phyloP scores from a whole-genome alignment of 495 filamentous ascomycete species.

The Penicillium turbatum region DNA sequence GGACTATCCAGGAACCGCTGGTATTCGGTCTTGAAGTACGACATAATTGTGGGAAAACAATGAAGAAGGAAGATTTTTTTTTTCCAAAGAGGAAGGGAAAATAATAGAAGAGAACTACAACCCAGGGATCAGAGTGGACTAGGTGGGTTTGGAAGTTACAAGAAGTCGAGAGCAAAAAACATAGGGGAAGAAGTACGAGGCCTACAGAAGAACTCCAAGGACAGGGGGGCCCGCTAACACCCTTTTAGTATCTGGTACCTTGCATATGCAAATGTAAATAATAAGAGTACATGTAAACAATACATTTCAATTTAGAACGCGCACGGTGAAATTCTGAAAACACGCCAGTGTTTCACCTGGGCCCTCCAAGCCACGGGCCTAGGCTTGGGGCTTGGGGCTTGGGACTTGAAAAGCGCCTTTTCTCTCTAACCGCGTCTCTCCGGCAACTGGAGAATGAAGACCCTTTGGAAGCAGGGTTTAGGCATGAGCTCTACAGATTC shows the following conservation, averaged over 20 bases:
- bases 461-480: too few species aligned
- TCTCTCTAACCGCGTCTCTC: constrained; percentile 23
- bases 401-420: neutral
- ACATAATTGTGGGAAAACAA: constrained; percentile 34
- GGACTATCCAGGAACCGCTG: constrained; percentile 72
- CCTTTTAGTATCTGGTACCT: constrained; percentile 7
- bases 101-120: neutral
- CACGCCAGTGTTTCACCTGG: constrained; percentile 43
- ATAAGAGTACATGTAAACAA: neutral
- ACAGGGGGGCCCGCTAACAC: neutral
- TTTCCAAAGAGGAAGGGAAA: constrained; percentile 4
- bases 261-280: constrained; percentile 14
- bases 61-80: constrained; percentile 9
- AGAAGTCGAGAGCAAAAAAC: too few species aligned
- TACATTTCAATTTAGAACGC: constrained; percentile 6
- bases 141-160: neutral
- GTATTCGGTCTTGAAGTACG: constrained; percentile 63
- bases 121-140: neutral
- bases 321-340: constrained; percentile 23
- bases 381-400: constrained; percentile 4
- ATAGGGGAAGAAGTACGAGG: neutral
- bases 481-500: neutral
- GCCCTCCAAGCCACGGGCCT: neutral
- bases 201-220: neutral
- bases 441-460: constrained; percentile 27